Evolutionary conservation across 805 yeast genomes (phyloP).

Genomic region (Zygoascus ofunaensis): DNA sequence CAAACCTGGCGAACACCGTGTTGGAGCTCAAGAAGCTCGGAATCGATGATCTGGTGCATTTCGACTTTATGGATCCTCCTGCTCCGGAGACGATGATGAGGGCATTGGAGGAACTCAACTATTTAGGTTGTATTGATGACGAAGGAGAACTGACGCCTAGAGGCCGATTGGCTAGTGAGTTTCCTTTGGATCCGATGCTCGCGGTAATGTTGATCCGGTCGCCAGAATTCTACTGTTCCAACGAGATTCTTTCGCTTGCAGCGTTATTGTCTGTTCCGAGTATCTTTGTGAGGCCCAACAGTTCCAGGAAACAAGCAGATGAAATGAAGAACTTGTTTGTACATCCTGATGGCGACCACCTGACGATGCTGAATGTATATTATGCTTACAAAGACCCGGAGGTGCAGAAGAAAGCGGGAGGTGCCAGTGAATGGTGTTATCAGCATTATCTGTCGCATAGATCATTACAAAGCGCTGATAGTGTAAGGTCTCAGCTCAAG

Average conservation of each 20-base stretch:
- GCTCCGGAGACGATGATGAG: constrained; percentile 99
- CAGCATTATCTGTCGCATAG: constrained; percentile 79
- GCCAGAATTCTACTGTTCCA: constrained; percentile 76
- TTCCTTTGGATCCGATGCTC: constrained; percentile 92
- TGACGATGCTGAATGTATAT: constrained; percentile 80
- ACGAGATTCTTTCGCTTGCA: constrained; percentile 79
- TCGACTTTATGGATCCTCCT: constrained; percentile 98
- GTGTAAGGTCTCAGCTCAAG: constrained; percentile 73
- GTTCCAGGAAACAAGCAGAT: constrained; percentile 82
- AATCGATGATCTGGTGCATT: constrained; percentile 90
- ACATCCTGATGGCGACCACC: constrained; percentile 91
- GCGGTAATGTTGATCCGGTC: constrained; percentile 90
- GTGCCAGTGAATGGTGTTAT: constrained; percentile 71
- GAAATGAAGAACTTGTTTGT: constrained; percentile 82
- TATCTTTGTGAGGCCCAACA: constrained; percentile 88
- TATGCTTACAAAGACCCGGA: constrained; percentile 75
- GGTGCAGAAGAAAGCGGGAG: constrained; percentile 47
- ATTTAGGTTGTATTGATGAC: constrained; percentile 80
- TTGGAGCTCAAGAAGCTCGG: constrained; percentile 90
- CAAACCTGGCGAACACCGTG: constrained; percentile 85
- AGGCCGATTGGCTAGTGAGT: constrained; percentile 83
- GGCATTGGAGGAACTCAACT: constrained; percentile 90
- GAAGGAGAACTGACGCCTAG: constrained; percentile 83
- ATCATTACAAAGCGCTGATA: constrained; percentile 77
- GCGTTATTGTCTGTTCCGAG: constrained; percentile 88